These are phyloP conservation scores for Pythium volutum DNA, from an alignment of 352 stramenopile genomes.

Conservation along the genomic window DNA sequence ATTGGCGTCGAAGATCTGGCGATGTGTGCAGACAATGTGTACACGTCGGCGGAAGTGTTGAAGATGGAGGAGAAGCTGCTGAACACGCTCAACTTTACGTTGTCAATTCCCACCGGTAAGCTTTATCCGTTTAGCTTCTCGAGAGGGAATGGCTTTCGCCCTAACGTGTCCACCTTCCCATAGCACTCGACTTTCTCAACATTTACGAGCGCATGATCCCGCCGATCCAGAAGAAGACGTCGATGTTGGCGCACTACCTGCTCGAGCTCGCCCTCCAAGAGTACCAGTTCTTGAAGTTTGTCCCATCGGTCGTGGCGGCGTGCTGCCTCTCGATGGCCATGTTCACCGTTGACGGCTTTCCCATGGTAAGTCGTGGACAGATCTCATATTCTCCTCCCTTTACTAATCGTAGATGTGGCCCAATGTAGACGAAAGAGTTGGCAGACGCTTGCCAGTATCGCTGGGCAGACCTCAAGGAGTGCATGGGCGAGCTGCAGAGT, in stretches of 20 bases:
- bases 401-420: background rate
- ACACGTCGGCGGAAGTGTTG: conserved; percentile 85
- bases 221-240: conserved; percentile 80
- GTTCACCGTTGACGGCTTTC: conserved; percentile 79
- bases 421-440: conserved; percentile 66
- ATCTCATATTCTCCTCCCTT: background rate
- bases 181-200: conserved; percentile 87
- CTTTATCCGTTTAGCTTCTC: background rate
- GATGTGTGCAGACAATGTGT: conserved; percentile 91
- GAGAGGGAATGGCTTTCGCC: background rate
- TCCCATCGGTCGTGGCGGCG: conserved; percentile 81
- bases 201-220: conserved; percentile 88
- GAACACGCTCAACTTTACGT: conserved; percentile 90
- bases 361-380: conserved; percentile 49
- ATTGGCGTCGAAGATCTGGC: conserved; percentile 90
- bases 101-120: conserved; percentile 85
- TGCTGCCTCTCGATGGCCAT: conserved; percentile 86
- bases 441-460: conserved; percentile 76
- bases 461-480: conserved; percentile 77
- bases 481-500: conserved; percentile 77
- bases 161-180: conserved; percentile 4
- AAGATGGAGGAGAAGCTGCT: conserved; percentile 91
- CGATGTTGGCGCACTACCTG: conserved; percentile 87
- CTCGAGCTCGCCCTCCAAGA: conserved; percentile 86
- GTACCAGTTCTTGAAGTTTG: conserved; percentile 84